Conservation (phyloP, 202 grass and related monocot species). For the Setaria italica region DNA sequence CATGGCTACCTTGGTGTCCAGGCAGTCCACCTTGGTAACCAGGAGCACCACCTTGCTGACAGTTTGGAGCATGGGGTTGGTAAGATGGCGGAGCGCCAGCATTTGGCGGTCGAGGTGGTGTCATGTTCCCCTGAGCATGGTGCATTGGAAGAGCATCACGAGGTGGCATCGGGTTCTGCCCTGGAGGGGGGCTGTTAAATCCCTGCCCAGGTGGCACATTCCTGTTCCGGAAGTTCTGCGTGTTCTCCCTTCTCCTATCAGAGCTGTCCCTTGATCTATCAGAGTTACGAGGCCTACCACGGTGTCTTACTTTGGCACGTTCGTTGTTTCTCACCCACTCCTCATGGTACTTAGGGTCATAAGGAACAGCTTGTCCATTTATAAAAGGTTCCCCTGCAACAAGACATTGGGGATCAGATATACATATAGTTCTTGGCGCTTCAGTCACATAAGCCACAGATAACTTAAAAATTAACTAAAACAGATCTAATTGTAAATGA, state of each 20-base stretch:
- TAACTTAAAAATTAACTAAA: not conserved
- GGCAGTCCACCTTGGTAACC: not conserved
- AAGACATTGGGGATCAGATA: conserved; percentile 17
- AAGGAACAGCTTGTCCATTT: conserved; percentile 78
- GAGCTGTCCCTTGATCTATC: conserved; percentile 67
- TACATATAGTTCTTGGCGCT: not conserved
- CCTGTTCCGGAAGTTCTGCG: conserved; percentile 67
- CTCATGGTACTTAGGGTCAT: conserved; percentile 83
- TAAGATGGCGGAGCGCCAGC: conserved; percentile 36
- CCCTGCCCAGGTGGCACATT: conserved; percentile 31
- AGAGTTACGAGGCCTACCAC: conserved; percentile 67
- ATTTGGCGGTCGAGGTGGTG: conserved; percentile 34
- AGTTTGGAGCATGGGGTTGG: conserved; percentile 35
- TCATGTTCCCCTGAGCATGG: conserved; percentile 25
- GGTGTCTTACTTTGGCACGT: conserved; percentile 48
- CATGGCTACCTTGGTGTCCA: conserved; percentile 35
- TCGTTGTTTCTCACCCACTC: conserved; percentile 78
- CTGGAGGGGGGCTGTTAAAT: conserved; percentile 27
- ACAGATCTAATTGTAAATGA: not conserved
- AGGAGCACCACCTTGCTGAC: conserved; percentile 32
- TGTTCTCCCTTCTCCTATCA: conserved; percentile 67
- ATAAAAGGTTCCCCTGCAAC: conserved; percentile 76
- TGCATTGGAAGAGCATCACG: conserved; percentile 37
- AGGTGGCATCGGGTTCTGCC: conserved; percentile 20
- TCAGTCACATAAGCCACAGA: not conserved